phyloP scores from a whole-genome alignment of 2,329 filamentous ascomycete species.

The Diaporthe helianthi region DNA sequence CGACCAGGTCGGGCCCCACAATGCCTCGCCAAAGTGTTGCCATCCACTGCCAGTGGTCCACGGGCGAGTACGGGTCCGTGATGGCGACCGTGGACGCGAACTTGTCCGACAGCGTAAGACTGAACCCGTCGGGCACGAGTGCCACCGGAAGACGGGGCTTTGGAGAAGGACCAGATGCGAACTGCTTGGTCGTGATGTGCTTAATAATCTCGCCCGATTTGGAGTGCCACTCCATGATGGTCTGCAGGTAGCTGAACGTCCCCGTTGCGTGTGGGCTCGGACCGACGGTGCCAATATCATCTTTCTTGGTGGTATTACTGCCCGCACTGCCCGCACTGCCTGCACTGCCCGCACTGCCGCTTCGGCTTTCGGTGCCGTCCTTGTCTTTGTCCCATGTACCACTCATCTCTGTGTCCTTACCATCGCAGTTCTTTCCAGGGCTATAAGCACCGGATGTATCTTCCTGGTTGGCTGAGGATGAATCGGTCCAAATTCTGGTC shows the following conservation, averaged over 20 bases:
- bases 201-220: constrained; percentile 74
- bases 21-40: constrained; percentile 91
- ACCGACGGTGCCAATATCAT: not conserved
- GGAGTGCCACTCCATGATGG: constrained; percentile 76
- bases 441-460: constrained; percentile 38
- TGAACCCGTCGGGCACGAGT: constrained; percentile 78
- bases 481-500: constrained; percentile 54
- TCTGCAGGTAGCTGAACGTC: constrained; percentile 64
- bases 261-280: not conserved
- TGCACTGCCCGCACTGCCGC: constrained; percentile 16
- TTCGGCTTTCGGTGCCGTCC: constrained; percentile 11
- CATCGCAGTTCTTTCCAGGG: constrained; percentile 43
- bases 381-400: constrained; percentile 6
- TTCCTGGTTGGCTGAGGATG: constrained; percentile 1
- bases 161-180: constrained; percentile 17
- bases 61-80: constrained; percentile 75
- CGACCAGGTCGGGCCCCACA: constrained; percentile 79
- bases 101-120: constrained; percentile 77
- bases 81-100: constrained; percentile 79
- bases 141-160: constrained; percentile 67
- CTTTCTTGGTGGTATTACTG: not conserved
- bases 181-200: constrained; percentile 50
- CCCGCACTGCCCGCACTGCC: not conserved
- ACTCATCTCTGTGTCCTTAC: constrained; percentile 23
- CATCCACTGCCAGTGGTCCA: constrained; percentile 99